Base-by-base conservation (phyloP, 805 yeast genomes). In the Jamesozyma rosinii region DNA sequence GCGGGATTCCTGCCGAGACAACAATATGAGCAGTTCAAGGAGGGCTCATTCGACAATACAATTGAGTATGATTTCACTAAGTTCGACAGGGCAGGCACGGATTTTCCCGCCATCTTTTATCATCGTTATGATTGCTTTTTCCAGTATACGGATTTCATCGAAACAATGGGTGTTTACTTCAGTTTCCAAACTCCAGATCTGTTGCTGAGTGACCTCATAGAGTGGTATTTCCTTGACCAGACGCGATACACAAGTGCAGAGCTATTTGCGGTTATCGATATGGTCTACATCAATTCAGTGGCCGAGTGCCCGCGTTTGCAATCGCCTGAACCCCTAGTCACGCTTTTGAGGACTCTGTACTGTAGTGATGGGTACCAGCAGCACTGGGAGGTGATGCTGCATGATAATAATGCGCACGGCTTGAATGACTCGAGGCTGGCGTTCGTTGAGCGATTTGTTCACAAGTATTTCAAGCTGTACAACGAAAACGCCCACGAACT, bases 71-170 rank as follows among this genome's bases (percentile, higher is more conserved):
- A 27, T 27, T 37, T 29, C 6, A 37, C 22, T n/a, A 27, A 29
- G 5, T 17, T 38, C 14, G 20, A 17, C 21, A 31, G 27, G 3
- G 3, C 6, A 24, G 17, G n/a, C 5, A 40, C 30, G 18, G 58
- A 55, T 36, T 49, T 46, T 29, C 62, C 62, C 0, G 35, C 32
- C 9, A 35, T 46, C 18, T 49, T 57, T 19, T 56, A 54, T 38
- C 14, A 35, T 8, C 38, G 39, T 3, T 44, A 49, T 26, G 51
- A 47, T 5, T 21, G 44, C n/a, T 55, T 44, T 31, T 46, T 54
- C 24, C 18, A 46, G 2, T 43, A 51, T 24, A 17, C 26, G 4
- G 33, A 35, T 5, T 39, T 49, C 35, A 34, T 52, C 18, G 31
- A 21, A 9, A 19, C 37, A n/a, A 30, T 52, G 13, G 31, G 41